Conservation (phyloP, 2,329 filamentous ascomycete species). For the Microsporum canis region DNA sequence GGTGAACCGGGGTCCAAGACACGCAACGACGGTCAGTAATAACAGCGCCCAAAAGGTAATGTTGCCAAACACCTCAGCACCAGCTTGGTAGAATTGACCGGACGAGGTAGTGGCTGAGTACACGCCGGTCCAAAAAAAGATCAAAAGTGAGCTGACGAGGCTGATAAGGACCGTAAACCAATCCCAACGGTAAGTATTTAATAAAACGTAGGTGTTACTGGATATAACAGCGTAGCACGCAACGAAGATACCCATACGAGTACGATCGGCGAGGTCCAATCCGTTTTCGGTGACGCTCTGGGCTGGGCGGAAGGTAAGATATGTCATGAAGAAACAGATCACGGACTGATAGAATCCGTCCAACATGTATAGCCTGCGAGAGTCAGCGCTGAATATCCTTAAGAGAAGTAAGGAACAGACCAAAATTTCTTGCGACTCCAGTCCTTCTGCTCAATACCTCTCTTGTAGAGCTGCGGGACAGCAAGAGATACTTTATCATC, state of each 20-base stretch:
- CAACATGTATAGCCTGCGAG: conserved; percentile 70
- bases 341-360: conserved; percentile 93
- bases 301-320: conserved; percentile 60
- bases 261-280: conserved; percentile 63
- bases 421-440: conserved; percentile 97
- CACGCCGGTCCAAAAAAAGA: conserved; percentile 93
- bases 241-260: conserved; percentile 76
- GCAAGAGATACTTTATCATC: conserved; percentile 86
- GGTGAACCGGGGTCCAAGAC: conserved; percentile 75
- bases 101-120: conserved; percentile 55
- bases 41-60: conserved; percentile 80
- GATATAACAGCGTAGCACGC: conserved; percentile 72
- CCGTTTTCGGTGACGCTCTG: conserved; percentile 62
- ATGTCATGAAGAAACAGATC: conserved; percentile 87
- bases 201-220: conserved; percentile 86
- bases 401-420: conserved; percentile 42
- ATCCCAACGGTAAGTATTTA: conserved; percentile 97
- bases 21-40: conserved; percentile 66
- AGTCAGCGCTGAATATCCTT: conserved; percentile 4
- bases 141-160: conserved; percentile 66
- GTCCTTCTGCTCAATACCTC: conserved; percentile 89
- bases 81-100: conserved; percentile 64
- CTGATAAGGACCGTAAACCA: conserved; percentile 86
- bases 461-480: conserved; percentile 87
- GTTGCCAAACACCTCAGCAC: conserved; percentile 64